Conservation (phyloP, 2,329 filamentous ascomycete genomes). For the Trichoderma breve region DNA sequence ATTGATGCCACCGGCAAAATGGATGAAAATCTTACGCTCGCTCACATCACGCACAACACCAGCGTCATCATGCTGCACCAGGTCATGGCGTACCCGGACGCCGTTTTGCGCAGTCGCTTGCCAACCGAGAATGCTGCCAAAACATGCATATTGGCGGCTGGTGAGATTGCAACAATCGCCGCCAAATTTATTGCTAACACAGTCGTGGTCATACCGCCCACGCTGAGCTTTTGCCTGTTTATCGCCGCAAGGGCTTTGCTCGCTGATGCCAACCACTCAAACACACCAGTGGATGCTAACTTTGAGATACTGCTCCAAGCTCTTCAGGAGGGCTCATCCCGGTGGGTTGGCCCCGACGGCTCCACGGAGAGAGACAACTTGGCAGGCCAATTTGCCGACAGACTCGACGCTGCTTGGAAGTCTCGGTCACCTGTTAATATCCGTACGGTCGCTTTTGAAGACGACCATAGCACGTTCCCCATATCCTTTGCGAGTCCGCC, state of each 20-base stretch:
- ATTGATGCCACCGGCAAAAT: slow-evolving; percentile 38
- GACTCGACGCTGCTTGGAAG: slow-evolving; percentile 13
- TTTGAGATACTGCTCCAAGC: slow-evolving; percentile 14
- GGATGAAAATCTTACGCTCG: slow-evolving; percentile 40
- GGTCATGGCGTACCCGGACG: slow-evolving; percentile 25
- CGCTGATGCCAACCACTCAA: slow-evolving; percentile 19
- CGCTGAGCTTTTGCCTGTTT: slow-evolving; percentile 19
- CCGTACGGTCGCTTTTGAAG: slow-evolving; percentile 17
- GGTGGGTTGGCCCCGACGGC: background rate
- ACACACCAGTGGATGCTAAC: background rate
- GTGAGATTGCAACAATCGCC: slow-evolving; percentile 20
- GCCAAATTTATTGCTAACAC: slow-evolving; percentile 17
- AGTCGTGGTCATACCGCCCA: slow-evolving; percentile 1
- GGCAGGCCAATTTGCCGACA: slow-evolving; percentile 18
- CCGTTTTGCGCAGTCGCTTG: slow-evolving; percentile 16
- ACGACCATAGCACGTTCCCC: slow-evolving; percentile 6
- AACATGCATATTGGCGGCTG: slow-evolving; percentile 17
- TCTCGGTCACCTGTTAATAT: slow-evolving; percentile 20
- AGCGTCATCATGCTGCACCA: slow-evolving; percentile 28
- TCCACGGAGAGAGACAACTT: slow-evolving; percentile 11
- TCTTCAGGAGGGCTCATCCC: slow-evolving; percentile 10
- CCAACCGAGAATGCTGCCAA: slow-evolving; percentile 16
- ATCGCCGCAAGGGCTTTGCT: slow-evolving; percentile 19
- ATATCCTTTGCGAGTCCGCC: slow-evolving; percentile 20
- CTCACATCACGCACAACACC: slow-evolving; percentile 30